phyloP scores from a whole-genome alignment of 345 rosid genomes.

The Capsella bursapastoris region DNA sequence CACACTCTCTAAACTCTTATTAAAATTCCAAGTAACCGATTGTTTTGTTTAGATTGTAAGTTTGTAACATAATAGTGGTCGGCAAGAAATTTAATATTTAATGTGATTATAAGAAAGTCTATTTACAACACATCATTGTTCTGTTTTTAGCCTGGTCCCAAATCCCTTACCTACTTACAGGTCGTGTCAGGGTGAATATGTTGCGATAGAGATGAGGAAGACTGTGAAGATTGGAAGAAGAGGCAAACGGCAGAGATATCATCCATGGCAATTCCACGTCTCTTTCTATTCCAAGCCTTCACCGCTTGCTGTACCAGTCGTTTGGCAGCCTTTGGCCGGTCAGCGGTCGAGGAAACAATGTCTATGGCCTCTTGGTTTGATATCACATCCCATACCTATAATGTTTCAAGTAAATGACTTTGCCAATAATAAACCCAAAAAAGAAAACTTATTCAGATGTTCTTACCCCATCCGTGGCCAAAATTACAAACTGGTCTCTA shows the following conservation, averaged over 20 bases:
- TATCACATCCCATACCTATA: constrained; percentile 91
- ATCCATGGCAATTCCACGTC: constrained; percentile 84
- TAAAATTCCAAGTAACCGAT: background rate
- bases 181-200: constrained; percentile 9
- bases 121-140: constrained; percentile 19
- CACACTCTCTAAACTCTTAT: background rate
- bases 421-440: background rate
- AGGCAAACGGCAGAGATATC: constrained; percentile 94
- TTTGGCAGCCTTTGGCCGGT: constrained; percentile 74
- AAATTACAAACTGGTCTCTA: constrained; percentile 76
- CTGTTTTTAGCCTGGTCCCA: background rate
- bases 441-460: background rate
- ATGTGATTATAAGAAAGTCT: background rate
- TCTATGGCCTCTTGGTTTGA: constrained; percentile 86
- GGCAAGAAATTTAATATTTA: background rate
- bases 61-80: background rate
- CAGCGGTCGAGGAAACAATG: constrained; percentile 61
- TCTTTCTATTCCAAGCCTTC: constrained; percentile 72
- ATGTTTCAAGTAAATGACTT: background rate
- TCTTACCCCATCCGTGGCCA: constrained; percentile 92
- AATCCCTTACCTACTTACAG: constrained; percentile 23
- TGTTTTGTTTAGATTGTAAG: background rate
- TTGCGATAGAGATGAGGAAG: constrained; percentile 22
- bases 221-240: constrained; percentile 62
- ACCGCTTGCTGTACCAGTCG: constrained; percentile 64